Evolutionary conservation across 2,329 filamentous ascomycete species (phyloP), one percentile per base, ranked within the genome.

Genomic region (Decorospora gaudefroyi): DNA sequence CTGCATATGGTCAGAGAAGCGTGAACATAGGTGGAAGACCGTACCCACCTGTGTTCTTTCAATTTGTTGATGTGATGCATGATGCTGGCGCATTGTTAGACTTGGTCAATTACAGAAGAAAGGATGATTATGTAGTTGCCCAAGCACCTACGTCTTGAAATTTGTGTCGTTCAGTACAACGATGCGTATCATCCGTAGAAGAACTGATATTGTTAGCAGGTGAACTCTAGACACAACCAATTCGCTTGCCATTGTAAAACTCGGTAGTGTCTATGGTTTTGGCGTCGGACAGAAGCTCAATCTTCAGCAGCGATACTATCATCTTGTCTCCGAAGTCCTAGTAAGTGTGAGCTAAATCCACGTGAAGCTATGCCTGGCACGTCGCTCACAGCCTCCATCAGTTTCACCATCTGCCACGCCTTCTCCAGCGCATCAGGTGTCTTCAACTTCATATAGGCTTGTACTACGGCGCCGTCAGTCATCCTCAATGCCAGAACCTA

Each of bases 41-140:
- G 15, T 7, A 34, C 53, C 10, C 39, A 69, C 69, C 55, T 67
- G 7, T 65, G 46, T 15, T 67, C 61, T 43, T 83, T 80, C 2
- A 93, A 71, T 49, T 81, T 83, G 41, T 84, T 80, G 32, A 90
- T 78, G 53, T 89, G 82, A 55, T 85, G 77, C 53, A 90, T 74
- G 9, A 93, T 65, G 3, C 71, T 75, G 41, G 4, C 6, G 8
- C 16, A 10, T 10, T 26, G 12, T 46, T 17, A 46, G 21, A 8
- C 4, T 26, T 16, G 13, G 22, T n/a, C 22, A 9, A 29, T 11
- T 28, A 9, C 18, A 10, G 3, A 8, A 28, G 4, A 4, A 13
- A 22, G 7, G 4, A 16, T 6, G 6, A n/a, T n/a, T n/a, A n/a
- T n/a, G n/a, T n/a, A n/a, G n/a, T n/a, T n/a, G n/a, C n/a, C n/a